Evolutionary conservation across 2,329 filamentous ascomycete genomes (phyloP), one percentile per base, ranked within the genome.

Genomic region (Neodidymelliopsis sp.): DNA sequence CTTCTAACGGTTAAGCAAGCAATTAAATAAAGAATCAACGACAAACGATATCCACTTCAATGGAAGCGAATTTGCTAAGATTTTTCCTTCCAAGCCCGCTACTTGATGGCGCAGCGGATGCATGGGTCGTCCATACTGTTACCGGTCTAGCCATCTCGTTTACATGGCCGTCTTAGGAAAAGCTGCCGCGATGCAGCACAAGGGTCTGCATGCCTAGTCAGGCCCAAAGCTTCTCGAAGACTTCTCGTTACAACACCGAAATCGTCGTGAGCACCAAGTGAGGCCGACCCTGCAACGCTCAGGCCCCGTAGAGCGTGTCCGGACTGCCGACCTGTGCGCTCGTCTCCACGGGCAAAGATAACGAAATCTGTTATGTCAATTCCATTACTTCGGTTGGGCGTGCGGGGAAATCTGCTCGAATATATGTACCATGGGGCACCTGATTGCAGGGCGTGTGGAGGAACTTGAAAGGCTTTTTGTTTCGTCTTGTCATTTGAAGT

Each of bases 371-470:
- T 45, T 52, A 38, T 52, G 48, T 52, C 48, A 52, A 52, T 52
- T 42, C 31, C 41, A 47, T 52, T 52, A 52, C 42, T 33, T 25
- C 19, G 48, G 41, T 35, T n/a, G 23, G n/a, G 31, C 19, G 33
- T 52, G 48, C 37, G 48, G 48, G 45, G 45, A 31, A 46, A 41
- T 25, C 15, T 37, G 48, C 42, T 24, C 31, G 18, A 13, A 6
- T 52, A 52, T 52, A 52, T 52, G 48, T 46, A 52, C 42, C 48
- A 38, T 52, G 48, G 48, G 48, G 41, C 41, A 38, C 41, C 41
- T 46, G 27, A 29, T 30, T 12, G 7, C 24, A 7, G 24, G 12
- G 24, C 29, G 18, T 52, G 48, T 29, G 48, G 42, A 52, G 48
- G 42, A 25, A 45, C 12, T 27, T 27, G 31, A 28, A 12, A 34